phyloP scores from a whole-genome alignment of 208 protist species.

The Crithidia expoeki region DNA sequence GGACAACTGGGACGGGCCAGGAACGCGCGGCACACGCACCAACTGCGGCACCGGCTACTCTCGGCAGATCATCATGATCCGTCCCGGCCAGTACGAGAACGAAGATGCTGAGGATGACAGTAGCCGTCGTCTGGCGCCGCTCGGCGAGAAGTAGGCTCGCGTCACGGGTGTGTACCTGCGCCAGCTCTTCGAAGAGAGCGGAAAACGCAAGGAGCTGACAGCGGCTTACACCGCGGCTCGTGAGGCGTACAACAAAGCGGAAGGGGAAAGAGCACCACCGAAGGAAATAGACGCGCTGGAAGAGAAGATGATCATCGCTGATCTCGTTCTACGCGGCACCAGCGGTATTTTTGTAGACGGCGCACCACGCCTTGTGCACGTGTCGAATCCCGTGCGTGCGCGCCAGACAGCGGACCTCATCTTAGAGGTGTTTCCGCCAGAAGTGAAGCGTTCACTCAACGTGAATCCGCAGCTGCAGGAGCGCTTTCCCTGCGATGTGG shows the following conservation, averaged over 20 bases:
- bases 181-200: slow-evolving; percentile 27
- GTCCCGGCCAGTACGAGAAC: slow-evolving; percentile 86
- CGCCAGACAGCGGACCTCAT: slow-evolving; percentile 66
- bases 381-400: slow-evolving; percentile 65
- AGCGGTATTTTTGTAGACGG: slow-evolving; percentile 39
- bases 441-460: slow-evolving; percentile 29
- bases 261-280: slow-evolving; percentile 7
- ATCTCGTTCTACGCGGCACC: background rate
- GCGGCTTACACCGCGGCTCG: background rate
- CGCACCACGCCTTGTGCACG: slow-evolving; percentile 43
- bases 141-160: slow-evolving; percentile 65
- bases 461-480: slow-evolving; percentile 59
- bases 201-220: slow-evolving; percentile 17
- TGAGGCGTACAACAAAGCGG: slow-evolving; percentile 16
- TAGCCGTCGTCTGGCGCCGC: slow-evolving; percentile 45
- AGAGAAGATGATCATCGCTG: slow-evolving; percentile 16
- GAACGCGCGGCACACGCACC: slow-evolving; percentile 14
- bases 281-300: slow-evolving; percentile 17
- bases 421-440: slow-evolving; percentile 47
- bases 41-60: slow-evolving; percentile 17
- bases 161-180: slow-evolving; percentile 61
- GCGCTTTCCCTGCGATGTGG: slow-evolving; percentile 63
- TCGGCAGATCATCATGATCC: slow-evolving; percentile 77
- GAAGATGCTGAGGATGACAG: slow-evolving; percentile 41
- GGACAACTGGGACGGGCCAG: slow-evolving; percentile 67